These are phyloP conservation scores for Astrothelium subdiscretum DNA, from an alignment of 495 filamentous ascomycete genomes.

Conservation along the genomic window DNA sequence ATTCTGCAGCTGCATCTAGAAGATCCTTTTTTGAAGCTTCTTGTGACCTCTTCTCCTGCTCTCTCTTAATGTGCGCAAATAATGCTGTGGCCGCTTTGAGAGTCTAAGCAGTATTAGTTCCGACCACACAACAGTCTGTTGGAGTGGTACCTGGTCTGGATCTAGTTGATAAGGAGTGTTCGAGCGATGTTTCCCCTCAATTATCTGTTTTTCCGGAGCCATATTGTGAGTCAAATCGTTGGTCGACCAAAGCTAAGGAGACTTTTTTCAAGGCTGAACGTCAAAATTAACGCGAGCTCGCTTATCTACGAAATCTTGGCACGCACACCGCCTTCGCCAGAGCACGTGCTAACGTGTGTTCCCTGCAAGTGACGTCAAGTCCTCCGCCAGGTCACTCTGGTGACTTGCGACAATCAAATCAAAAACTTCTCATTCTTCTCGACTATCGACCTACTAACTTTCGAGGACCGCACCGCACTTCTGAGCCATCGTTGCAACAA, in stretches of 20 bases:
- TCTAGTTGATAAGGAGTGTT: constrained; percentile 56
- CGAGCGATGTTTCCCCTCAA: not conserved
- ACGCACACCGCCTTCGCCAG: not conserved
- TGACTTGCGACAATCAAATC: not conserved
- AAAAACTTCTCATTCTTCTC: not conserved
- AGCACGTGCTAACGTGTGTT: not conserved
- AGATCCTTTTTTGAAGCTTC: constrained; percentile 39
- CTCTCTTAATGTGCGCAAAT: constrained; percentile 63
- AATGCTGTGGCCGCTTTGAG: constrained; percentile 73
- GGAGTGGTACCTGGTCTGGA: constrained; percentile 41
- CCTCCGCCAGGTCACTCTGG: not conserved
- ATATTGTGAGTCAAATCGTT: not conserved
- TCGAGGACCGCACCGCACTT: not conserved
- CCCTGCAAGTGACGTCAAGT: not conserved
- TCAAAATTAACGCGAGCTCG: not conserved
- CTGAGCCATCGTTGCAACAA: not conserved
- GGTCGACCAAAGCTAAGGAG: not conserved
- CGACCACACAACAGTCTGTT: constrained; percentile 1
- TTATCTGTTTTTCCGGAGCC: not conserved
- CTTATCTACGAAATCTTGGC: not conserved
- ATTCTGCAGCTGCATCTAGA: constrained; percentile 17
- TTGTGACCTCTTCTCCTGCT: constrained; percentile 42
- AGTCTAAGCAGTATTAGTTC: constrained; percentile 34
- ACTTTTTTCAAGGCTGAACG: not conserved
- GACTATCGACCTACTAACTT: not conserved